Evolutionary conservation across 2,329 filamentous ascomycete genomes (phyloP), one percentile per base, ranked within the genome.

Genomic region (Fulvia fulva): DNA sequence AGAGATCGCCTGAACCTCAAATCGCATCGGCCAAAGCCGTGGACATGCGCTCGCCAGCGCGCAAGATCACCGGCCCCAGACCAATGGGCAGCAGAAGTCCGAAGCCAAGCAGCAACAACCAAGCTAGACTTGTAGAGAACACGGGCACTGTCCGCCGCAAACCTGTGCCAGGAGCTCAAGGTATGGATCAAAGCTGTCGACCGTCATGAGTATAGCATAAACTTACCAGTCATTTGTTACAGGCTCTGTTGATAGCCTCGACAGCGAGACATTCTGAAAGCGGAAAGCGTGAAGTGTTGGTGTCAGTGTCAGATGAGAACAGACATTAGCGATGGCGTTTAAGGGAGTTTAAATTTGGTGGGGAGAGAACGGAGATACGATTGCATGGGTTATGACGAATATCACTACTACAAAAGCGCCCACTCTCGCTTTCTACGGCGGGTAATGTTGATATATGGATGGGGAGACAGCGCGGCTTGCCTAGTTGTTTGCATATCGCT

Each of bases 31-130:
- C 68, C 12, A 62, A 64, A 51, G 66, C 66, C 21, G 63, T 69
- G 25, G 61, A 67, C 55, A 62, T 71, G 58, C 69, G 69, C 43
- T 71, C 67, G 37, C 71, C 74, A 5, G 68, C 70, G 62, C 73
- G 77, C 59, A 78, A 78, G 63, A 78, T 79, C 61, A 80, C 77
- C 0, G 78, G 78, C 0, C 78, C 78, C 0, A 65, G 78, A n/a
- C 77, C 78, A 1, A 80, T 80, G 77, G 75, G 75, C 8, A 72
- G 71, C 53, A 70, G 72, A 51, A 74, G 71, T 51, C 61, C 65
- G 11, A 59, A 55, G n/a, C 56, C 58, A n/a, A 49, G 47, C 32
- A 37, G 58, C 12, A 45, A 50, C 12, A 45, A 50, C 19, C 61
- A 59, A 51, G 49, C 59, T 19, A 57, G 53, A 50, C 28, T 65